phyloP scores from a whole-genome alignment of 2,329 filamentous ascomycete genomes.

The Scedosporium aurantiacum region DNA sequence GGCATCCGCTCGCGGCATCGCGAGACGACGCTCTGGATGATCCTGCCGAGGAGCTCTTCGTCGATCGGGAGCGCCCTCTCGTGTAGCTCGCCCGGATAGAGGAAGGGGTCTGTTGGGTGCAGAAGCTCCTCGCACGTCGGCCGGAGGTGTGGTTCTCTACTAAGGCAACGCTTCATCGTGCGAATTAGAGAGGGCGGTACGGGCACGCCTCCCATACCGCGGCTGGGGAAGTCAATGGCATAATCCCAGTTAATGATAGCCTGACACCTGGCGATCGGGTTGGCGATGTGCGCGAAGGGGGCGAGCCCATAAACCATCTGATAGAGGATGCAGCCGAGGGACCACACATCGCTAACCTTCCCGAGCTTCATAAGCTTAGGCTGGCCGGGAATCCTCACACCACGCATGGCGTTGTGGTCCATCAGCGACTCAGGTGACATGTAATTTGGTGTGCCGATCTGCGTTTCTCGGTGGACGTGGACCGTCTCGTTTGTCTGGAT shows the following conservation, averaged over 20 bases:
- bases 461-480: slow-evolving; percentile 91
- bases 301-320: slow-evolving; percentile 98
- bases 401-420: slow-evolving; percentile 63
- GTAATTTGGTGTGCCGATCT: slow-evolving; percentile 95
- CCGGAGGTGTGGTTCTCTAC: slow-evolving; percentile 49
- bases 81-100: slow-evolving; percentile 49
- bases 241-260: slow-evolving; percentile 75
- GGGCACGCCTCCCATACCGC: slow-evolving; percentile 53
- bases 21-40: slow-evolving; percentile 51
- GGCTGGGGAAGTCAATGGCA: slow-evolving; percentile 58
- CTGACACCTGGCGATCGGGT: slow-evolving; percentile 76
- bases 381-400: slow-evolving; percentile 26
- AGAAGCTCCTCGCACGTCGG: slow-evolving; percentile 55
- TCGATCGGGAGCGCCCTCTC: slow-evolving; percentile 47
- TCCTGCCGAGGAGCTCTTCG: slow-evolving; percentile 49
- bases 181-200: slow-evolving; percentile 49
- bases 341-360: slow-evolving; percentile 94
- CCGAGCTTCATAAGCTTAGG: slow-evolving; percentile 88
- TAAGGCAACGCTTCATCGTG: slow-evolving; percentile 53
- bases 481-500: slow-evolving; percentile 93
- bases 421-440: slow-evolving; percentile 95
- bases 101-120: slow-evolving; percentile 46
- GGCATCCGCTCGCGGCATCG: slow-evolving; percentile 49
- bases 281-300: slow-evolving; percentile 84
- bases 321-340: slow-evolving; percentile 88